Evolutionary conservation across 371 early-diverging fungal species (phyloP).

Genomic region (Mucor plumbeus): DNA sequence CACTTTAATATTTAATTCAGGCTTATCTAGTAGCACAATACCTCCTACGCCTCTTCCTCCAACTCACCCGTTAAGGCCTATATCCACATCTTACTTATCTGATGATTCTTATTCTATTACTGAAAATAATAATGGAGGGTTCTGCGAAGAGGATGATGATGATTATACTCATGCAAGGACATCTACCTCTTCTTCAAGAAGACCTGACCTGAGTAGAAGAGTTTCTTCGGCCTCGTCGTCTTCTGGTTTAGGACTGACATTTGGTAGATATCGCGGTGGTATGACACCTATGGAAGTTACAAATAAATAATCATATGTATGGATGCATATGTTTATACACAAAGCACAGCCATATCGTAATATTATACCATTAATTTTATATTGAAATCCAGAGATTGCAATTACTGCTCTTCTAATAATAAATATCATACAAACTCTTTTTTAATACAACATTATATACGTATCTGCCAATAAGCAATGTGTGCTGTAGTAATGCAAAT

Average conservation of each 20-base stretch:
- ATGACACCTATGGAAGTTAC: conserved; percentile 29
- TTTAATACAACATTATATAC: too few relatives aligned
- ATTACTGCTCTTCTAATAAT: too few relatives aligned
- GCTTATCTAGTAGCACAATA: conserved; percentile 20
- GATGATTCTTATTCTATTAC: conserved; percentile 18
- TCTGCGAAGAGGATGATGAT: conserved; percentile 10
- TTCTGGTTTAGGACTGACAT: conserved; percentile 31
- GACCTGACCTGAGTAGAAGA: conserved; percentile 19
- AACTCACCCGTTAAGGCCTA: conserved; percentile 16
- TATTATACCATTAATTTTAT: too few relatives aligned
- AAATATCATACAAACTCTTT: too few relatives aligned
- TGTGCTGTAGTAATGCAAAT: too few relatives aligned
- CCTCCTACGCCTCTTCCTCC: conserved; percentile 14
- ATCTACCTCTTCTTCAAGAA: not conserved
- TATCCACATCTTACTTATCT: conserved; percentile 20
- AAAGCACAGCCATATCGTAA: too few relatives aligned
- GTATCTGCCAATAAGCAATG: too few relatives aligned
- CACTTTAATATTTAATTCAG: conserved; percentile 28
- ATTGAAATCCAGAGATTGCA: too few relatives aligned
- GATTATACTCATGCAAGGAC: not conserved
- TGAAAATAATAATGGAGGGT: not conserved
- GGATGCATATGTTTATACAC: too few relatives aligned
- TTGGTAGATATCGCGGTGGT: conserved; percentile 26
- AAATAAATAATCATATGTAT: conserved; percentile 8
- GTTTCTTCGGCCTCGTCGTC: conserved; percentile 29